Base-by-base conservation (phyloP, 768 basidiomycete genomes). In the Termitomyces titanicus region DNA sequence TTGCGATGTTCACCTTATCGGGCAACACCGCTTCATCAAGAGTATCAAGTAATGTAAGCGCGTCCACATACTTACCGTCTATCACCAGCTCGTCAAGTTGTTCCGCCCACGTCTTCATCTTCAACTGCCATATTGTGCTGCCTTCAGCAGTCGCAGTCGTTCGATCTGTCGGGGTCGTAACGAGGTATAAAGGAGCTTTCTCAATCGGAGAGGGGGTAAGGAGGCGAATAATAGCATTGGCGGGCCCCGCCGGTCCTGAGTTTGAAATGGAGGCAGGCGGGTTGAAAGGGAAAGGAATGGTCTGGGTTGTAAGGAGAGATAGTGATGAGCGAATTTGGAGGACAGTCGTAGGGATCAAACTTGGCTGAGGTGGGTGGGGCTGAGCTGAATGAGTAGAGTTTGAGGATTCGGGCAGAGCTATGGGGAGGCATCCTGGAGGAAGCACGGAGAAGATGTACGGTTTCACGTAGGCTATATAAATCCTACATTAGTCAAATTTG, bases 41-140 rank as follows among this genome's bases (percentile, higher is more conserved):
- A 0, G 74, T 83, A 48, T 90, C 86, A 9, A 96, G 73, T 7
- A 96, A 72, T 2, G 86, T 80, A n/a, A 94, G 75, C 0, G 92
- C 94, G 63, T 96, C 89, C 0, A 77, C 73, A 66, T 94, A 94
- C 31, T 78, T 71, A 0, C 86, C 88, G 3, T 69, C 76, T 31
- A 74, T 68, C 3, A 94, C 84, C 18, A 96, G 78, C 63, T 95
- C 92, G 58, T 96, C 92, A 15, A 97, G 79, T 62, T 96, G 92
- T 20, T 85, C 82, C 6, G 81, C 78, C 87, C 93, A 90, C 0
- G 86, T 72, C 59, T 78, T 82, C 79, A 94, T 86, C 8, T 64
- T 59, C 47, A 95, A 74, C 29, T 77, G 75, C 93, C 93, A 96
- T 58, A 98, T 75, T 1, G 82, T 79, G 57, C 84, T 88, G 2